Conservation (phyloP, 768 basidiomycete species). For the Pisolithus sp. region DNA sequence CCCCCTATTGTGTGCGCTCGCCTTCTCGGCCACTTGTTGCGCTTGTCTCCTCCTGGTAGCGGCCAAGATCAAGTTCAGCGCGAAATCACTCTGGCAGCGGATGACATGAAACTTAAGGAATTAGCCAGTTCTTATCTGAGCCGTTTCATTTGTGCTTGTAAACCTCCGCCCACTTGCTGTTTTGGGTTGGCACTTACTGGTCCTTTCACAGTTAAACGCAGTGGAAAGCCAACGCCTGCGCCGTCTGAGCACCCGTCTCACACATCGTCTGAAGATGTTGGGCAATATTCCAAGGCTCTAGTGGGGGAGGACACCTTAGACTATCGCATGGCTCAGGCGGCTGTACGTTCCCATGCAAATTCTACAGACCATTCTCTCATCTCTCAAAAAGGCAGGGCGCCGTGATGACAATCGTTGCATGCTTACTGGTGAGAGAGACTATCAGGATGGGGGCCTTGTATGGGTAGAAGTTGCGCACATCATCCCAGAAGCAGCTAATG, state of each 20-base stretch:
- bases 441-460: too few relatives aligned
- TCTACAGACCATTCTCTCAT: not conserved
- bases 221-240: slow-evolving; percentile 13
- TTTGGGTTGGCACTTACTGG: not conserved
- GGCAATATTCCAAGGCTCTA: not conserved
- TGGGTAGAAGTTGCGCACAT: not conserved
- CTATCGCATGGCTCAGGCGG: slow-evolving; percentile 7
- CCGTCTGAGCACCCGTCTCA: slow-evolving; percentile 10
- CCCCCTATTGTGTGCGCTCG: not conserved
- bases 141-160: not conserved
- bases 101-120: not conserved
- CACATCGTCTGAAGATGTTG: slow-evolving; percentile 12
- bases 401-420: slow-evolving; percentile 21
- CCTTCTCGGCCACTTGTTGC: not conserved
- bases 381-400: slow-evolving; percentile 11
- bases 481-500: not conserved
- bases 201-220: slow-evolving; percentile 1
- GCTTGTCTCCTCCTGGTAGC: not conserved
- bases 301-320: slow-evolving; percentile 4
- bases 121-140: not conserved
- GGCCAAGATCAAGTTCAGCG: not conserved
- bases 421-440: not conserved
- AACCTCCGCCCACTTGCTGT: not conserved
- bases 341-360: not conserved
- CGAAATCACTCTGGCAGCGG: not conserved